phyloP scores from a whole-genome alignment of 2,329 filamentous ascomycete species.

The Pleoardoris graminearum region DNA sequence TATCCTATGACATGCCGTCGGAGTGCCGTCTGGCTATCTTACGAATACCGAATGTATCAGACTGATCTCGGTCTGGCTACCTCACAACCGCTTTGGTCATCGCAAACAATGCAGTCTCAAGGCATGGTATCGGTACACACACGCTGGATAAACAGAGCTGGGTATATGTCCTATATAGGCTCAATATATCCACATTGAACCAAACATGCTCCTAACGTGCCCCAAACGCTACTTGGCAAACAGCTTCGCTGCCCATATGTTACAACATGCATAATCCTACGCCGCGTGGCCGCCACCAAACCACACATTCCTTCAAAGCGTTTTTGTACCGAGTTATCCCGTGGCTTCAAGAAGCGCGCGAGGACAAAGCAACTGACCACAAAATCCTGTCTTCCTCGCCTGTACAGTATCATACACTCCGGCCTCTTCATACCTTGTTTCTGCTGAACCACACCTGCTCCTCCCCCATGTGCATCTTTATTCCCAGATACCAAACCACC shows the following conservation, averaged over 20 bases:
- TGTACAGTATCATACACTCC: constrained; percentile 6
- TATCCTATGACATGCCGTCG: too few relatives aligned
- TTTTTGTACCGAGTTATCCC: too few relatives aligned
- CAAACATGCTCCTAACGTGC: neutral
- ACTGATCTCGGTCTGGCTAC: too few relatives aligned
- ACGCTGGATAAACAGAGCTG: neutral
- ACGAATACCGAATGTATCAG: too few relatives aligned
- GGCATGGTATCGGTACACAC: too few relatives aligned
- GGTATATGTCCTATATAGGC: neutral
- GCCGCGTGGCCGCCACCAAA: neutral
- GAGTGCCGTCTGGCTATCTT: neutral
- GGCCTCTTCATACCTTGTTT: neutral
- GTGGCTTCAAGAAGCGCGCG: too few relatives aligned
- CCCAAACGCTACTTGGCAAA: neutral
- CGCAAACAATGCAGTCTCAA: too few relatives aligned
- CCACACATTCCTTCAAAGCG: neutral
- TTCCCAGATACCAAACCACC: constrained; percentile 80
- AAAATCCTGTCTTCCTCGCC: neutral
- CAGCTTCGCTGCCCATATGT: neutral
- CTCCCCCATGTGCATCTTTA: constrained; percentile 15
- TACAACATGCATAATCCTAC: neutral
- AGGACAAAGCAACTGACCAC: too few relatives aligned
- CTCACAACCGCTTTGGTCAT: too few relatives aligned
- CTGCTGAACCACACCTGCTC: neutral
- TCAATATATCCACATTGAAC: neutral